These are phyloP conservation scores for Arabidopsis thaliana DNA, from an alignment of 345 rosid species.

Conservation along the genomic window TAIR10.1 NC_003076.8:19309501-19310000, in stretches of 20 bases:
- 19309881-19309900: conserved; percentile 49
- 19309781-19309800: conserved; percentile 43
- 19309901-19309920: conserved; percentile 44
- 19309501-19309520: conserved; percentile 77
- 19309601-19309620: conserved; percentile 81
- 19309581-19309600: conserved; percentile 83
- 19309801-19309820: conserved; percentile 44
- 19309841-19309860: conserved; percentile 41
- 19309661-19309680: conserved; percentile 82
- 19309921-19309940: conserved; percentile 41
- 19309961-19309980: conserved; percentile 45
- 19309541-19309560: conserved; percentile 74
- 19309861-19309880: conserved; percentile 41
- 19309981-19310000: conserved; percentile 35
- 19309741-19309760: conserved; percentile 78
- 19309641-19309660: conserved; percentile 79
- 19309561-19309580: conserved; percentile 82
- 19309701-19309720: conserved; percentile 76
- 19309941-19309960: conserved; percentile 28
- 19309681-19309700: conserved; percentile 63
- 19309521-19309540: conserved; percentile 84
- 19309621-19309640: conserved; percentile 82
- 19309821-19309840: conserved; percentile 46
- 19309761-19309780: conserved; percentile 70
- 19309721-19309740: conserved; percentile 70